Conservation (phyloP, 129 eudicot species). For the Saussurea involucrata region DNA sequence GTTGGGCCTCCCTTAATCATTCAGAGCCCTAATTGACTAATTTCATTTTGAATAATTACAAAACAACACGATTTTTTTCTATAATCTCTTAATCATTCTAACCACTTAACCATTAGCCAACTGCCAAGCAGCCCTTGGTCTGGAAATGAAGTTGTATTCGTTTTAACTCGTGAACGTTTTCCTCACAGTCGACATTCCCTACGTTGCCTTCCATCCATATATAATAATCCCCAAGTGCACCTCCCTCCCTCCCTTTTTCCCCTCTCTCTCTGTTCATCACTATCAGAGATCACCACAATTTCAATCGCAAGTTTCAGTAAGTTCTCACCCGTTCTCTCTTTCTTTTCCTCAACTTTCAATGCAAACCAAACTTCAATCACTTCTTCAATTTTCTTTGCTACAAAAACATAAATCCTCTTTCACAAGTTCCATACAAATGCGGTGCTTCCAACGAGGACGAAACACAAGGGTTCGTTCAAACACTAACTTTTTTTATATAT, state of each 20-base stretch:
- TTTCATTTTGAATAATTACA: no score
- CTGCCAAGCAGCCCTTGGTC: no score
- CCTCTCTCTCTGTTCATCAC: background rate
- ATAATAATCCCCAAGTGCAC: background rate
- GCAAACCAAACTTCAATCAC: background rate
- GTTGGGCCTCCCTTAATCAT: no score
- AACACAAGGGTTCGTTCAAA: background rate
- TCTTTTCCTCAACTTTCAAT: background rate
- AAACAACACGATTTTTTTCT: no score
- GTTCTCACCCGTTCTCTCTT: background rate
- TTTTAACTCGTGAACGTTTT: background rate
- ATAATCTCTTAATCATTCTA: no score
- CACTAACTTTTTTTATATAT: background rate
- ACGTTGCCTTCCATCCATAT: constrained; percentile 5
- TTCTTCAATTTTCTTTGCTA: background rate
- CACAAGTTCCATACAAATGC: background rate
- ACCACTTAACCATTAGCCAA: no score
- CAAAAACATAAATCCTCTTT: background rate
- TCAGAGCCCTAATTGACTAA: no score
- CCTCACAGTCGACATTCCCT: background rate
- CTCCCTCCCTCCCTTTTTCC: background rate
- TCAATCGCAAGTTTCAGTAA: background rate
- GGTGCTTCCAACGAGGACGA: no score
- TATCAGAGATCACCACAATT: background rate
- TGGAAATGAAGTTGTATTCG: no score